Percentiles rank a stretch among this genome's conserved stretches.
These are phyloP conservation scores for Sporisorium sorghi DNA, from an alignment of 1,284 basidiomycete species.

Conservation along the genomic window DNA sequence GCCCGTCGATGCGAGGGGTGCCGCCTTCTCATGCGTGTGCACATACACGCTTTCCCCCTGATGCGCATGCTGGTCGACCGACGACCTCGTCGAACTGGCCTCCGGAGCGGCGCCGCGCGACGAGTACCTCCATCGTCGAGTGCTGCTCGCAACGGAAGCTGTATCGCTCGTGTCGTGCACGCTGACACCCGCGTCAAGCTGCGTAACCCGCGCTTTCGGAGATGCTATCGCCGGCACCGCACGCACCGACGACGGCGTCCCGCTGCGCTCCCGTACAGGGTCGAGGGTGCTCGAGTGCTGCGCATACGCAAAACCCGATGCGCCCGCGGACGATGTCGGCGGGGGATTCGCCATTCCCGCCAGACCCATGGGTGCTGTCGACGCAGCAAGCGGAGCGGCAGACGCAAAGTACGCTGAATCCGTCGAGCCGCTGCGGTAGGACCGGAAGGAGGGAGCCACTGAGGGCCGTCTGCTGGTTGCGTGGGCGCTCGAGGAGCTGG, in stretches of 20 bases:
- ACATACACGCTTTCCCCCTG: background rate
- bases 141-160: conserved; percentile 23
- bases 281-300: conserved; percentile 15
- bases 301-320: conserved; percentile 8
- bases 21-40: conserved; percentile 19
- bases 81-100: background rate
- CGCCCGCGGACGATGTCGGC: conserved; percentile 21
- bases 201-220: background rate
- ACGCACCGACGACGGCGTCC: background rate
- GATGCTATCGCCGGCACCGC: background rate
- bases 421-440: conserved; percentile 22
- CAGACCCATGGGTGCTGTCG: conserved; percentile 12
- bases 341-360: conserved; percentile 31
- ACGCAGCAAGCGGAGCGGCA: conserved; percentile 11
- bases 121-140: conserved; percentile 19
- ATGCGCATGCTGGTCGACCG: conserved; percentile 5
- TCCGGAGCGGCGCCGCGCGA: conserved; percentile 22
- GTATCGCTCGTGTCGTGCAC: conserved; percentile 11
- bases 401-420: conserved; percentile 17
- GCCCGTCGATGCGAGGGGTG: background rate
- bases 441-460: conserved; percentile 15
- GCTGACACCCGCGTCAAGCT: background rate
- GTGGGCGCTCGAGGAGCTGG: conserved; percentile 16
- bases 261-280: conserved; percentile 21
- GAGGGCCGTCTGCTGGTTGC: conserved; percentile 16